A percentile compares a stretch with the other conserved stretches of the same genome.
Conservation (phyloP, 148 eudicot genomes). For the Amaranthus cruentus region DNA sequence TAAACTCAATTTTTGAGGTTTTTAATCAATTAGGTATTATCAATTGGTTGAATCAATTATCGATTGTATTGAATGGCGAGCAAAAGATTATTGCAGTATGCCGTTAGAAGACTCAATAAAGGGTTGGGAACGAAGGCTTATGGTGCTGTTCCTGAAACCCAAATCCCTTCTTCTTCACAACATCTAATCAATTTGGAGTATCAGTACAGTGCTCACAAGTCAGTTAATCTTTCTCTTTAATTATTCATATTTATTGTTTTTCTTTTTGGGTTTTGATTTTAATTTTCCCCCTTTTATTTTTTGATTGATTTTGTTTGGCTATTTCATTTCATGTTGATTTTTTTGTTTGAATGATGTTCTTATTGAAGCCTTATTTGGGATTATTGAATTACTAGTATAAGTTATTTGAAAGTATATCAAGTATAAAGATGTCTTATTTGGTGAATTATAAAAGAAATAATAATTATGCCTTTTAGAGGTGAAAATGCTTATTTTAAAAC, state of each 20-base stretch:
- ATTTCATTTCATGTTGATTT: too few relatives aligned
- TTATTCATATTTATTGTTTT: neutral
- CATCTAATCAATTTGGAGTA: constrained; percentile 64
- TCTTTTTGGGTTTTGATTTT: neutral
- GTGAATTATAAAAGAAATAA: too few relatives aligned
- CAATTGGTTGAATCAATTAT: neutral
- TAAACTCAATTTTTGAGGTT: too few relatives aligned
- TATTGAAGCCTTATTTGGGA: neutral
- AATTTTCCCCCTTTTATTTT: neutral
- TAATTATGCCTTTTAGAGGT: too few relatives aligned
- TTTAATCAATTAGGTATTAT: too few relatives aligned
- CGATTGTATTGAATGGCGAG: constrained; percentile 22
- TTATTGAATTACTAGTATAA: neutral
- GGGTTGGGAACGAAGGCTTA: constrained; percentile 30
- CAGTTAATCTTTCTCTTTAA: constrained; percentile 14
- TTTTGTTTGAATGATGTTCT: neutral
- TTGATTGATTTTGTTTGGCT: neutral
- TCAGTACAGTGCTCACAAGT: constrained; percentile 82
- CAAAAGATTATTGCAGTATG: constrained; percentile 23
- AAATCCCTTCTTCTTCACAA: constrained; percentile 31
- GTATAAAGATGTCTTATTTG: too few relatives aligned
- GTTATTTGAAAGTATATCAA: neutral
- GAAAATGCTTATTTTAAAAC: too few relatives aligned
- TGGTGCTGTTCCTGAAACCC: constrained; percentile 37
- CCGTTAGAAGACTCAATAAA: neutral